Percentiles rank a stretch among this genome's conserved stretches.
phyloP scores from a whole-genome alignment of 352 stramenopile species.

The Pythium oligandrum region DNA sequence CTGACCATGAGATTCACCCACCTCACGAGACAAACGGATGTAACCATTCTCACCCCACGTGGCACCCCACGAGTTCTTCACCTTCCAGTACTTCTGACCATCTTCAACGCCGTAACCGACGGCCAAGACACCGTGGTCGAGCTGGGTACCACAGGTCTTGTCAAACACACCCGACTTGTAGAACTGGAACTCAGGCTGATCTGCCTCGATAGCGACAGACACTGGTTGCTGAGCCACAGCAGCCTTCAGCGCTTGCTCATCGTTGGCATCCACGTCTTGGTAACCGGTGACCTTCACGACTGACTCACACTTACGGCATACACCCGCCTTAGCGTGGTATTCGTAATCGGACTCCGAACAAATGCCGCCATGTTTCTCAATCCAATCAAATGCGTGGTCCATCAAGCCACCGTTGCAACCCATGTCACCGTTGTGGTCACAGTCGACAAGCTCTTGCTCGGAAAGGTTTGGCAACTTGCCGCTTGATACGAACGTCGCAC shows the following conservation, averaged over 20 bases:
- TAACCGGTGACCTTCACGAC: conserved; percentile 87
- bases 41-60: conserved; percentile 92
- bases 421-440: conserved; percentile 92
- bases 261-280: conserved; percentile 80
- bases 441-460: conserved; percentile 98
- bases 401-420: conserved; percentile 97
- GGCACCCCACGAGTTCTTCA: conserved; percentile 97
- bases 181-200: conserved; percentile 94
- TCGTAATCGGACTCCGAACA: conserved; percentile 94
- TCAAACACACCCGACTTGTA: conserved; percentile 94
- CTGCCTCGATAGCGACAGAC: conserved; percentile 92
- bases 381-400: conserved; percentile 96
- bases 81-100: conserved; percentile 91
- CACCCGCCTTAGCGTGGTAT: conserved; percentile 83
- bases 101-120: no score
- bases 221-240: conserved; percentile 93
- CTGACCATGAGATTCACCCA: conserved; percentile 30
- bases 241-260: conserved; percentile 82
- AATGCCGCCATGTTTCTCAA: conserved; percentile 90
- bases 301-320: conserved; percentile 77
- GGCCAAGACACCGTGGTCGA: conserved; percentile 97
- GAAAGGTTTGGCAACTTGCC: conserved; percentile 90
- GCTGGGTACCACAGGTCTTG: conserved; percentile 80
- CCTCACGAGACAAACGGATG: conserved; percentile 87
- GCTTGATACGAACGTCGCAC: conserved; percentile 92